Evolutionary conservation across 2,329 filamentous ascomycete genomes (phyloP).

Genomic region (Ambrosiella beaveri): DNA sequence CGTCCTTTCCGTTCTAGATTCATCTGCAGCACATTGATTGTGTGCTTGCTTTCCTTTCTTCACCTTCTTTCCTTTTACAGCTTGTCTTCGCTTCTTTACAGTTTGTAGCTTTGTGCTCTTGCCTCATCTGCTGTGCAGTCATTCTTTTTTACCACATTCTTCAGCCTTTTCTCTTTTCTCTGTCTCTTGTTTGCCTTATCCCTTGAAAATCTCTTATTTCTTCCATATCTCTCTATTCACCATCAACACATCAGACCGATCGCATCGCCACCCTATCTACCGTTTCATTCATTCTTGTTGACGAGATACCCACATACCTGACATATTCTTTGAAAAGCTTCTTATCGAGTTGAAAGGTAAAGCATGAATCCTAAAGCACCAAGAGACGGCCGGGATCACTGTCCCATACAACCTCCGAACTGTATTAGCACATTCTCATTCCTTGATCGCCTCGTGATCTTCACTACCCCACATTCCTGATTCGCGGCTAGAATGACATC

Average conservation of each 20-base stretch:
- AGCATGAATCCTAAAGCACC: too few relatives aligned
- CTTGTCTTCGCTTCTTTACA: constrained; percentile 7
- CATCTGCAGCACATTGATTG: constrained; percentile 13
- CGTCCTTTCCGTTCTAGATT: constrained; percentile 14
- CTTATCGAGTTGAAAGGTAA: not conserved
- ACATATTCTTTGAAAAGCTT: not conserved
- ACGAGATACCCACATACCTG: not conserved
- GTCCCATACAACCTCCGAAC: not conserved
- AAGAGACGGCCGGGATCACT: too few relatives aligned
- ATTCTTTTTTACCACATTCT: constrained; percentile 4
- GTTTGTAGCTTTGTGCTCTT: not conserved
- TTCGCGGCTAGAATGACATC: too few relatives aligned
- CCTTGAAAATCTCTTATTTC: not conserved
- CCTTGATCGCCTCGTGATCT: too few relatives aligned
- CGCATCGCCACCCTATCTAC: not conserved
- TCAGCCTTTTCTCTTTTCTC: not conserved
- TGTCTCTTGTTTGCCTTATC: not conserved
- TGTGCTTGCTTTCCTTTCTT: constrained; percentile 2
- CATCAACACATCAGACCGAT: not conserved
- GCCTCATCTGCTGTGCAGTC: constrained; percentile 12
- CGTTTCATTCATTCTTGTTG: not conserved
- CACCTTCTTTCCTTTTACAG: not conserved
- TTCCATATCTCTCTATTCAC: not conserved
- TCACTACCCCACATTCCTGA: too few relatives aligned
- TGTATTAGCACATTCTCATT: too few relatives aligned